These are phyloP conservation scores for Monilinia polystroma DNA, from an alignment of 2,329 filamentous ascomycete species.

Conservation along the genomic window DNA sequence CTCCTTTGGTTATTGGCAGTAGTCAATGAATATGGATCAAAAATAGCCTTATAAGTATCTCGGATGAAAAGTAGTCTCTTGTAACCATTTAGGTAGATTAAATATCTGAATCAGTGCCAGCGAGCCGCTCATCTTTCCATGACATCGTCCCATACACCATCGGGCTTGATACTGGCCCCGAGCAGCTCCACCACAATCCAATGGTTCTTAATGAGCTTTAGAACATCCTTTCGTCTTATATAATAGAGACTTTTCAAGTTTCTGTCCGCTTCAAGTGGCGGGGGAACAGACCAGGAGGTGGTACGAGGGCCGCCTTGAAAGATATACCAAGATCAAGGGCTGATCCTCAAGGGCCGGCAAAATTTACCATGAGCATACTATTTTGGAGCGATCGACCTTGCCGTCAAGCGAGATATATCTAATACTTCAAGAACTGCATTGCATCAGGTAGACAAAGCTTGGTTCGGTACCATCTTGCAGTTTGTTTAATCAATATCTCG, in stretches of 20 bases:
- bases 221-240: neutral
- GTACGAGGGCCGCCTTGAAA: neutral
- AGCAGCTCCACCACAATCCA: neutral
- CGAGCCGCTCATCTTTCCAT: neutral
- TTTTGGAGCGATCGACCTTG: neutral
- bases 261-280: neutral
- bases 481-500: neutral
- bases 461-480: neutral
- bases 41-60: no score
- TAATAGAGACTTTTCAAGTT: neutral
- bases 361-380: no score
- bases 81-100: neutral
- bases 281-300: neutral
- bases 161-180: neutral
- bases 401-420: neutral
- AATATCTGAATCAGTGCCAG: neutral
- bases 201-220: neutral
- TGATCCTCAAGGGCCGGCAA: neutral
- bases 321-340: constrained; percentile 11
- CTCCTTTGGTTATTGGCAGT: neutral
- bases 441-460: neutral
- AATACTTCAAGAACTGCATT: neutral
- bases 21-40: neutral
- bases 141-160: neutral
- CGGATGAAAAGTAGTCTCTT: neutral